A percentile compares a stretch with the other conserved stretches of the same genome.
phyloP scores from a whole-genome alignment of 2,329 filamentous ascomycete species.

The Pochonia chlamydosporia region DNA sequence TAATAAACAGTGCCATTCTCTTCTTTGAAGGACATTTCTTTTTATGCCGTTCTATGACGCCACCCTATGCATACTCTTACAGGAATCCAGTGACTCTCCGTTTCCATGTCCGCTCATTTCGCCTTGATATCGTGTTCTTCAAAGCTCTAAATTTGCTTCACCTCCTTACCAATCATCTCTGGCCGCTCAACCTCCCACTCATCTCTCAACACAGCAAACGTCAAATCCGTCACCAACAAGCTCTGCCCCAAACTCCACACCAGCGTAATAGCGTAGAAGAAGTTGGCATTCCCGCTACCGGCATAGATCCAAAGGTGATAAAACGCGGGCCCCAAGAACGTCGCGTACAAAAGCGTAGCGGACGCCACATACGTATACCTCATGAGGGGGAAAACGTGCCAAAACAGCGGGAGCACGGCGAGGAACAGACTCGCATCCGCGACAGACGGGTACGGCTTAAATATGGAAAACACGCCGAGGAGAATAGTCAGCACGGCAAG shows the following conservation, averaged over 20 bases:
- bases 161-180: slow-evolving; percentile 82
- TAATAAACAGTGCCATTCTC: background rate
- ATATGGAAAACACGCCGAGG: slow-evolving; percentile 85
- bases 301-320: slow-evolving; percentile 98
- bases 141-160: slow-evolving; percentile 64
- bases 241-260: slow-evolving; percentile 93
- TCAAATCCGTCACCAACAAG: slow-evolving; percentile 76
- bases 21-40: background rate
- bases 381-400: slow-evolving; percentile 91
- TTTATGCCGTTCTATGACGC: background rate
- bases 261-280: slow-evolving; percentile 98
- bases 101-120: background rate
- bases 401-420: slow-evolving; percentile 74
- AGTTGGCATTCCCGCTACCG: slow-evolving; percentile 95
- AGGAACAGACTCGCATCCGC: slow-evolving; percentile 85
- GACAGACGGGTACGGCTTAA: slow-evolving; percentile 95
- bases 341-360: slow-evolving; percentile 79
- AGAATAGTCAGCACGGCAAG: slow-evolving; percentile 80
- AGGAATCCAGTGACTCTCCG: background rate
- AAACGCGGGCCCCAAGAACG: slow-evolving; percentile 86
- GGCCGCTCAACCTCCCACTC: slow-evolving; percentile 92
- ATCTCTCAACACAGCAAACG: slow-evolving; percentile 84
- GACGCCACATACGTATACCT: slow-evolving; percentile 86
- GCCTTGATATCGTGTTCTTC: too few relatives aligned
- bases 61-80: background rate